Base-by-base conservation (phyloP, 2,329 filamentous ascomycete species). In the Ceratocystis colombiana region DNA sequence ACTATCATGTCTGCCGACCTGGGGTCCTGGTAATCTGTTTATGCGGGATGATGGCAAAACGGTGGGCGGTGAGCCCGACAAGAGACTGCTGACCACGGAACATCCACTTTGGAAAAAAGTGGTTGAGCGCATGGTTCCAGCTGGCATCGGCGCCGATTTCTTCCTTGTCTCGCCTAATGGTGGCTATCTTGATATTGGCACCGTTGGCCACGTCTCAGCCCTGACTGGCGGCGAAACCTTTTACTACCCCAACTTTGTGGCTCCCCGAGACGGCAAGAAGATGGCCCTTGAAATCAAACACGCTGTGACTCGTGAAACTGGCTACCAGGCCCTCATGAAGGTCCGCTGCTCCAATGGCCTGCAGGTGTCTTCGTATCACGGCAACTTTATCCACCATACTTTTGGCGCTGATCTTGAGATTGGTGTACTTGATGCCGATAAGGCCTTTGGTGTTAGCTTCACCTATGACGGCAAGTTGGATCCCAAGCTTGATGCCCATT, bases 381-480 rank as follows among this genome's bases (percentile, higher is more conserved):
- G 94, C 70, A 96, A 96, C 77, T 99, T 97, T 73, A 84, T 95
- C 63, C 94, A 99, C 73, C 91, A 96, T 76, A 94, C 89, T 0
- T 96, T 96, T 73, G 92, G 91, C 10, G 91, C 92, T 2, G 94
- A 99, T 75, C 83, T 99, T 57, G 92, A 99, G 74, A 89, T 99
- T 71, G 94, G 94, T 33, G 84, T 89, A 64, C 86, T 97, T 64
- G 94, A 97, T 74, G 87, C 90, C 22, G 94, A 99, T 76, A 96
- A 96, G 78, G 90, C 93, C 8, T 82, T 99, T 70, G 89, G 87
- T 2, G 89, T 97, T 10, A 87, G 90, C 62, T 99, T 99, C 75
- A 89, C 84, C 71, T 96, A 99, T 75, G 94, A 99, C 73, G 94
- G 94, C 68, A 97, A 97, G 77, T 84, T 99, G n/a, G 94, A 99